Base-by-base conservation (phyloP, 345 rosid genomes). In the Lepidium africanum region DNA sequence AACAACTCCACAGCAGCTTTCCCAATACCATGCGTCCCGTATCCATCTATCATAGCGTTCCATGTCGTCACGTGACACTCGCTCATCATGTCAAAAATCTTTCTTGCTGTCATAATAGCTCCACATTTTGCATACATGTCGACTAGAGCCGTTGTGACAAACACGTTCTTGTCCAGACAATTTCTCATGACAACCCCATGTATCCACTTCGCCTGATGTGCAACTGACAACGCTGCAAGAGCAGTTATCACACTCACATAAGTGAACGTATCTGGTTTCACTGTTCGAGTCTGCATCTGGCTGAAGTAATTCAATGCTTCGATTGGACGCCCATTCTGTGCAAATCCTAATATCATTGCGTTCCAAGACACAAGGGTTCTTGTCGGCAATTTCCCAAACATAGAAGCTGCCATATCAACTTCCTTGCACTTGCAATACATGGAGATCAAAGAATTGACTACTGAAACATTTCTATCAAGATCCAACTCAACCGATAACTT, bases 111-210 rank as follows among this genome's bases (percentile, higher is more conserved):
- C 43, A 55, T 70, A 63, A 89, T 62, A 25, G 81, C 87, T 63
- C 97, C 97, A 75, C 97, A 91, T 72, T 89, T 89, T 7, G 85
- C 86, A 58, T 91, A 91, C 97, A 89, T 81, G 80, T 91, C 94
- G 23, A 91, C 67, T 14, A 91, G 81, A 72, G 94, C 87, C 7
- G 97, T 91, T 42, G 82, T 75, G 37, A 89, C 88, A 19, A 77
- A 87, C 57, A 87, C 72, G 57, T 87, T 81, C 30, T 60, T 77
- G 59, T 80, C 86, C 33, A 84, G 71, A 77, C 77, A 79, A 43
- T 72, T 76, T 71, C 89, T 81, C 54, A 81, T 74, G 2, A 85
- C 79, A 40, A 73, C 76, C 25, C 87, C 88, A 73, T 91, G 97
- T 63, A 89, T 83, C 85, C 84, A 85, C 80, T 85, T 89, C 0